Base-by-base conservation (phyloP, 805 yeast species). In the Zygoascus ofunaensis region DNA sequence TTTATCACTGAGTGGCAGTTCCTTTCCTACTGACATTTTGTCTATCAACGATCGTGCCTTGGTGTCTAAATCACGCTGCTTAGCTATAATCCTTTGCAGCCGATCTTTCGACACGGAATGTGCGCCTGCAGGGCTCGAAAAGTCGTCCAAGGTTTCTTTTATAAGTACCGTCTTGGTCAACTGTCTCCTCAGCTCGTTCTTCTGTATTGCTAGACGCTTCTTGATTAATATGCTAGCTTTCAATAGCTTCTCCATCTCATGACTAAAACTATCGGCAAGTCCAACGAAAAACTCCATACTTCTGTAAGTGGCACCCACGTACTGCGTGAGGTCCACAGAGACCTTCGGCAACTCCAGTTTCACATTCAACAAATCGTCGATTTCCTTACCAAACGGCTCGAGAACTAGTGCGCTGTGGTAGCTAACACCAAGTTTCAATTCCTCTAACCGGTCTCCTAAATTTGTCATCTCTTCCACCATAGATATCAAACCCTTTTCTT, bases 161-260 rank as follows among this genome's bases (percentile, higher is more conserved):
- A 37, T 37, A 5, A 37, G 18, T 10, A n/a, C 5, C 18, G 24
- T 42, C 14, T 53, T 46, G 22, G 52, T 47, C 18, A 73, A 49
- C 49, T 76, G 80, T 17, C 63, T 60, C 2, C 61, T 57, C 15
- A 72, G 55, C 48, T 73, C 79, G 10, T 52, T 45, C 36, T 66
- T 66, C 50, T 73, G 77, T 33, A 63, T 60, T 2, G 41, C 39
- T 0, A 72, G 48, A 37, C 72, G 61, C 19, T 59, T 54, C 43
- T 68, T 66, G 37, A 73, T 42, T 21, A 56, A 47, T 1, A 65
- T 47, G 0, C 71, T 72, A 7, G 66, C 54, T 39, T 57, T 60
- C 41, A 65, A 62, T 14, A 63, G 48, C n/a, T 52, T 49, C 4
- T 57, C 49, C 0, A 61, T 47, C 20, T 58, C 55, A 10, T 43